Conservation (phyloP, 805 yeast genomes). For the Candida sonorensis region DNA sequence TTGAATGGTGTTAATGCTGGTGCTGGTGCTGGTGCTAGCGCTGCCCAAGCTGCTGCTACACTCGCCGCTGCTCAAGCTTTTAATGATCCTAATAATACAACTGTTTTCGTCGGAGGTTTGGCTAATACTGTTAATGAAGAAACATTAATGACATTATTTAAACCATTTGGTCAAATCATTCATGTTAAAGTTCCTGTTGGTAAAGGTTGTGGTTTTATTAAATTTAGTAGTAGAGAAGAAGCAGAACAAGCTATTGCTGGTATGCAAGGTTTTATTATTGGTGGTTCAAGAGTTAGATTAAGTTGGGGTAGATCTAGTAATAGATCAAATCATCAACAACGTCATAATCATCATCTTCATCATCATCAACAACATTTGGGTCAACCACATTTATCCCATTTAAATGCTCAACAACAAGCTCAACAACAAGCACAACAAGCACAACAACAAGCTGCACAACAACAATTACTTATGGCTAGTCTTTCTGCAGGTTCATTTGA, state of each 20-base stretch:
- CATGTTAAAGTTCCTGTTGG: conserved; percentile 74
- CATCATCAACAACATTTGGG: conserved; percentile 14
- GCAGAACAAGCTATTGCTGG: conserved; percentile 74
- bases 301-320: conserved; percentile 63
- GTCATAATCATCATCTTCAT: conserved; percentile 8
- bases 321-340: conserved; percentile 12
- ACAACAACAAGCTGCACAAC: conserved; percentile 8
- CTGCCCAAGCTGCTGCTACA: conserved; percentile 3
- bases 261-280: conserved; percentile 72
- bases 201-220: conserved; percentile 75
- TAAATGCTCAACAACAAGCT: too few relatives aligned
- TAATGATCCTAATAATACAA: conserved; percentile 66
- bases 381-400: too few relatives aligned
- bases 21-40: conserved; percentile 11
- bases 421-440: too few relatives aligned
- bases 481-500: conserved; percentile 18
- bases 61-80: conserved; percentile 18
- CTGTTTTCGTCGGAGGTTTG: conserved; percentile 64
- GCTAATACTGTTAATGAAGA: conserved; percentile 58
- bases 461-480: conserved; percentile 14
- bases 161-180: conserved; percentile 65
- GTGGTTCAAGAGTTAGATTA: conserved; percentile 65
- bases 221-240: conserved; percentile 56
- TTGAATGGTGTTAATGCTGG: conserved; percentile 15
- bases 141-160: conserved; percentile 53